Percentiles rank a stretch among this genome's conserved stretches.
These are phyloP conservation scores for Xylaria telfairii DNA, from an alignment of 495 filamentous ascomycete species.

Conservation along the genomic window DNA sequence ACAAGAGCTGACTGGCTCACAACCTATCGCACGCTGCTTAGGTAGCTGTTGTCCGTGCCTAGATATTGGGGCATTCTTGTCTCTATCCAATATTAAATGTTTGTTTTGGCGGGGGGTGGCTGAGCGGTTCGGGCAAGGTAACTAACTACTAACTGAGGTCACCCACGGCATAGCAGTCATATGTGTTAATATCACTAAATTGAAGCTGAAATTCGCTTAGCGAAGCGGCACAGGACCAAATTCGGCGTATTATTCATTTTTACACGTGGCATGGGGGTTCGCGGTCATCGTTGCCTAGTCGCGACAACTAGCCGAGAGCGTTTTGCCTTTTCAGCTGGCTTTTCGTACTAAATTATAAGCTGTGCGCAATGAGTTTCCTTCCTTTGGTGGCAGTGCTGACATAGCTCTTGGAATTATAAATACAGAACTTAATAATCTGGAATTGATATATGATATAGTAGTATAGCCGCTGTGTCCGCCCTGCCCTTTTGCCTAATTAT, in stretches of 20 bases:
- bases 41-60: neutral
- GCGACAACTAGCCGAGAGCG: neutral
- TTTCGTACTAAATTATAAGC: neutral
- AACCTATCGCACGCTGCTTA: neutral
- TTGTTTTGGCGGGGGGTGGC: neutral
- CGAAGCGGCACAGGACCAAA: neutral
- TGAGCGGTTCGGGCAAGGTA: neutral
- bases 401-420: neutral
- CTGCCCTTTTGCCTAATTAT: neutral
- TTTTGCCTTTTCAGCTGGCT: neutral
- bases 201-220: neutral
- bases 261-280: neutral
- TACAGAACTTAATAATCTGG: neutral
- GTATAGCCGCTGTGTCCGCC: neutral
- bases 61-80: neutral
- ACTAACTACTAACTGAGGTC: neutral
- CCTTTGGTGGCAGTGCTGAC: neutral
- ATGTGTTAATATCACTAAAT: neutral
- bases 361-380: neutral
- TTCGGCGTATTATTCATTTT: neutral
- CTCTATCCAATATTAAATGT: neutral
- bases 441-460: no score
- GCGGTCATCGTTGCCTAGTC: neutral
- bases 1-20: neutral
- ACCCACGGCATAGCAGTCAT: neutral